phyloP scores from a whole-genome alignment of 2,329 filamentous ascomycete species.

The Fusarium torulosum region DNA sequence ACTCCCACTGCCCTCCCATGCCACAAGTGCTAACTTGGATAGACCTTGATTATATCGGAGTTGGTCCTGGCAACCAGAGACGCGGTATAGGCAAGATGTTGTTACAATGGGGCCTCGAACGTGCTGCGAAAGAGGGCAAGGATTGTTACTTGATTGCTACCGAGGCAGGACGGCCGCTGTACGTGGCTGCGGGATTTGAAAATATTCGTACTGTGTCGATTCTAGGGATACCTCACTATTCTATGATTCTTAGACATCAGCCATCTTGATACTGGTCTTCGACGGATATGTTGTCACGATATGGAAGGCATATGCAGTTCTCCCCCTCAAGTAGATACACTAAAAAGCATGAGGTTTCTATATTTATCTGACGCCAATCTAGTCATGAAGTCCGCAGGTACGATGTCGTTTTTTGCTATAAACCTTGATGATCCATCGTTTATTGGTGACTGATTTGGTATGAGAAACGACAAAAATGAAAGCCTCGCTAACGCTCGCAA shows the following conservation, averaged over 20 bases:
- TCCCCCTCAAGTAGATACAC: no score
- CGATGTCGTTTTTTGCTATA: no score
- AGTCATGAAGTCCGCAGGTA: no score
- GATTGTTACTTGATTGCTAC: slow-evolving; percentile 23
- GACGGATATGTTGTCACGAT: rapidly evolving
- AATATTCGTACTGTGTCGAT: slow-evolving; percentile 5
- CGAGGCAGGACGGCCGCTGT: slow-evolving; percentile 11
- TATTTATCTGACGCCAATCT: no score
- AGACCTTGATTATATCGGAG: slow-evolving; percentile 29
- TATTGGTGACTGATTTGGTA: background rate
- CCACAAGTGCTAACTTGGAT: background rate
- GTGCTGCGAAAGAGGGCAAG: background rate
- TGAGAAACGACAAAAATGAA: no score
- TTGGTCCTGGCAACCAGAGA: slow-evolving; percentile 10
- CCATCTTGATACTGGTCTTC: no score
- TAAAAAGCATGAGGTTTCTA: no score
- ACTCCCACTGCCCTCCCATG: rapidly evolving
- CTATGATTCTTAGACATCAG: slow-evolving; percentile 2
- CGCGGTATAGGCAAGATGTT: slow-evolving; percentile 15
- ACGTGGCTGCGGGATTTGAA: slow-evolving; percentile 11
- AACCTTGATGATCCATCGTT: no score
- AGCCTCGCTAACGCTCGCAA: slow-evolving; percentile 30
- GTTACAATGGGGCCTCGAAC: slow-evolving; percentile 4
- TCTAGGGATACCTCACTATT: slow-evolving; percentile 21
- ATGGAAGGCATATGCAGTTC: no score